Evolutionary conservation across 140 eudicot genomes (phyloP).

Genomic region (Ambrosia hybrid): DNA sequence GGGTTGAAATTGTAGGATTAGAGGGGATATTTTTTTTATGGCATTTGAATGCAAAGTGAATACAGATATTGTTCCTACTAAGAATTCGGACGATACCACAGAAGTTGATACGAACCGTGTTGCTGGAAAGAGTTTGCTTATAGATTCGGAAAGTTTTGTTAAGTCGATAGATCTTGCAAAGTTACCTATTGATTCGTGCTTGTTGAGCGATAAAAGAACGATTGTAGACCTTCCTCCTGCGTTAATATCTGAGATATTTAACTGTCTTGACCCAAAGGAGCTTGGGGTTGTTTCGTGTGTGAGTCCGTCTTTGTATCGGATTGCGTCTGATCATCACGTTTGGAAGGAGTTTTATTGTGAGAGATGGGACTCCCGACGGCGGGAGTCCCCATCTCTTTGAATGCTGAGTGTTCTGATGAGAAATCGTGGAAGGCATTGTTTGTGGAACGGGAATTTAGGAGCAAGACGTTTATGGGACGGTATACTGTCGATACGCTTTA

Average conservation of each 20-base stretch:
- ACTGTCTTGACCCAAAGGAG: conserved; percentile 83
- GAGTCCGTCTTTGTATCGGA: conserved; percentile 48
- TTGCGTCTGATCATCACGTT: conserved; percentile 78
- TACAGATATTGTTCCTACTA: conserved; percentile 35
- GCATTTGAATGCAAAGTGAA: conserved; percentile 75
- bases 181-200: conserved; percentile 32
- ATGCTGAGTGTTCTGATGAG: conserved; percentile 42
- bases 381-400: conserved; percentile 24
- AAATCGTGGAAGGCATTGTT: conserved; percentile 85
- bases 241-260: conserved; percentile 75
- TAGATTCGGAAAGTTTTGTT: conserved; percentile 25
- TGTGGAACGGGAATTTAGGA: conserved; percentile 80
- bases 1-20: conserved; percentile 20
- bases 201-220: conserved; percentile 34
- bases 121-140: conserved; percentile 28
- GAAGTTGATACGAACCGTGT: conserved; percentile 32
- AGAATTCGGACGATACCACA: conserved; percentile 19
- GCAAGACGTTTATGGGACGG: conserved; percentile 77
- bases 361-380: conserved; percentile 82
- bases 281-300: conserved; percentile 93
- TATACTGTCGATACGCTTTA: conserved; percentile 61
- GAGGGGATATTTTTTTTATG: conserved; percentile 56
- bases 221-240: conserved; percentile 84
- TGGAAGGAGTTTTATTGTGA: conserved; percentile 91
- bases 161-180: conserved; percentile 13